Evolutionary conservation across 805 yeast species (phyloP), one percentile per base, ranked within the genome.

Genomic region (Pichia occidentalis): DNA sequence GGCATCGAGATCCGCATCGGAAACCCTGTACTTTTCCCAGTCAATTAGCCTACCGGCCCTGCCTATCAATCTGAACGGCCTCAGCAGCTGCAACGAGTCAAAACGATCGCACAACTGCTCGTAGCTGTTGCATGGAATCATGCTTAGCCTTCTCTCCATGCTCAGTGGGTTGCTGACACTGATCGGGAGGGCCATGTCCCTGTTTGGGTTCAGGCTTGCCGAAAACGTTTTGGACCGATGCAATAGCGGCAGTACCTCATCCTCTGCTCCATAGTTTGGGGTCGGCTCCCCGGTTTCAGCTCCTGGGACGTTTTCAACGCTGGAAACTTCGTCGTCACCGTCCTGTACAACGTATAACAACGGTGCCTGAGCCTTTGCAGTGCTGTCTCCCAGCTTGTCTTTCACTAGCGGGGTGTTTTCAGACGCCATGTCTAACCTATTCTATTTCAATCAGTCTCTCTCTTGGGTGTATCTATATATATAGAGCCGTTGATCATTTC

Each of bases 11-110:
- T 48, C 49, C 1, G 45, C 48, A 0, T 57, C 64, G 4, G 49
- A 24, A 13, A 50, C 42, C 29, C 43, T 38, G 36, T 46, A 43
- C 10, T 37, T 29, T 18, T 35, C 39, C 80, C 81, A 75, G 37
- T 70, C 60, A 17, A 43, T 45, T 22, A 70, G 47, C n/a, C 65
- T 59, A 26, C 34, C 19, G 0, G 50, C 49, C 24, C 53, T 45
- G 4, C 81, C 80, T 44, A 75, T 71, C 40, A 75, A 58, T 19
- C 53, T 59, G 29, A 55, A 53, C 1, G 78, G 71, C 34, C 80
- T 60, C 61, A 71, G 58, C 37, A 63, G 63, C 10, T 68, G 63
- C 30, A 70, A 54, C 4, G 54, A 49, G 24, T 50, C 54, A 2
- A 56, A 46, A 29, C 64, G 44, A 25, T 39, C 34, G 13, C 34